Conservation (phyloP, 2,329 filamentous ascomycete species). For the Fusarium sp. region DNA sequence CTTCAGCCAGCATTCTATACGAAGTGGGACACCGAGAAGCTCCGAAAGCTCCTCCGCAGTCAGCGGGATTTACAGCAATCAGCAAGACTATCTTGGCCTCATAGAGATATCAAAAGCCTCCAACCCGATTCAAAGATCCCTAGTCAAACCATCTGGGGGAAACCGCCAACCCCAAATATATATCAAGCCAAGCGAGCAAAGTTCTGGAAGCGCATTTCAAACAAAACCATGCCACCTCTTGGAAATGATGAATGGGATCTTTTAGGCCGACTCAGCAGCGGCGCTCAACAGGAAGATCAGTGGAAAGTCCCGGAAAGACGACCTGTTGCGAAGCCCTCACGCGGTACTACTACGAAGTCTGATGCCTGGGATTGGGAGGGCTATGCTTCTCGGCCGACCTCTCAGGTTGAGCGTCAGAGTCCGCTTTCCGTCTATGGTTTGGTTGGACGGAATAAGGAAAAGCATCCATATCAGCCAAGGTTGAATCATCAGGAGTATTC, state of each 20-base stretch:
- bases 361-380: constrained; percentile 54
- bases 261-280: constrained; percentile 56
- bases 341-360: background rate
- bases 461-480: constrained; percentile 49
- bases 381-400: constrained; percentile 51
- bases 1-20: constrained; percentile 51
- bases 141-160: constrained; percentile 58
- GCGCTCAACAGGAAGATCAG: constrained; percentile 47
- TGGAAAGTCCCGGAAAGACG: constrained; percentile 50
- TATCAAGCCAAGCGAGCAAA: constrained; percentile 53
- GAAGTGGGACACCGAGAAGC: constrained; percentile 58
- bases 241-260: constrained; percentile 63
- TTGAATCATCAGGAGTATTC: constrained; percentile 46
- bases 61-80: constrained; percentile 49
- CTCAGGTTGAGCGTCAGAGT: constrained; percentile 49
- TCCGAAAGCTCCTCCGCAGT: constrained; percentile 52
- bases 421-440: constrained; percentile 43
- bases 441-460: constrained; percentile 37
- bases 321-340: constrained; percentile 23
- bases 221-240: constrained; percentile 63
- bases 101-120: constrained; percentile 38
- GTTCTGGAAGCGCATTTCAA: constrained; percentile 57
- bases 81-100: constrained; percentile 40
- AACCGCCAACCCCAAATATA: constrained; percentile 50
- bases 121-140: constrained; percentile 51